Evolutionary conservation across 2,329 filamentous ascomycete species (phyloP).

Genomic region (Pestalotiopsis fici): DNA sequence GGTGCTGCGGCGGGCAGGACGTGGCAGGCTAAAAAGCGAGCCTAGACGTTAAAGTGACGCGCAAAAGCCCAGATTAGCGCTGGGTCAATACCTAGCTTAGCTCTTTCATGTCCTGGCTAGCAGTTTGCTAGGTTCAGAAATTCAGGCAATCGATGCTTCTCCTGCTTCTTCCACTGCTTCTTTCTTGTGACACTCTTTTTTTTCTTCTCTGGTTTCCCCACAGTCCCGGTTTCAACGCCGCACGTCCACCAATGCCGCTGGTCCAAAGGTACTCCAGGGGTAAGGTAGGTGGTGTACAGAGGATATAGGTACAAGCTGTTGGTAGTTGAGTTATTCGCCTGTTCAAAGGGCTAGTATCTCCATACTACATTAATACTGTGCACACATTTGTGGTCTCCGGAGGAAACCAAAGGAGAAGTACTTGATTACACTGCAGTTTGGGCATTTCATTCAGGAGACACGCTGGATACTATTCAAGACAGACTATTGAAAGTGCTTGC

Average conservation of each 20-base stretch:
- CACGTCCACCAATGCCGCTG: not conserved
- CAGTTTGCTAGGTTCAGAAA: not conserved
- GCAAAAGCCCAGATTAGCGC: not conserved
- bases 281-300: not conserved
- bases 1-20: not conserved
- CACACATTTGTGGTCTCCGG: not conserved
- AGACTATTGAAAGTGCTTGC: not conserved
- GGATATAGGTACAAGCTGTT: too few species aligned
- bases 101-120: not conserved
- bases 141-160: not conserved
- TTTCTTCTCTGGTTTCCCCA: not conserved
- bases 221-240: slow-evolving; percentile 2
- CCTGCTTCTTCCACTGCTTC: not conserved
- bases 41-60: not conserved
- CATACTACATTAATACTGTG: not conserved
- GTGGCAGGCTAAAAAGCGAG: not conserved
- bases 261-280: not conserved
- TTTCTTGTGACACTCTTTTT: not conserved
- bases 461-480: not conserved
- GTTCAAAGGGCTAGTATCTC: too few species aligned
- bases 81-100: not conserved
- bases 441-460: not conserved
- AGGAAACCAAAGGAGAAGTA: not conserved
- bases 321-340: too few species aligned
- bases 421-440: not conserved